phyloP scores from a whole-genome alignment of 2,329 filamentous ascomycete species.

The Lasiodiplodia gonubiensis region DNA sequence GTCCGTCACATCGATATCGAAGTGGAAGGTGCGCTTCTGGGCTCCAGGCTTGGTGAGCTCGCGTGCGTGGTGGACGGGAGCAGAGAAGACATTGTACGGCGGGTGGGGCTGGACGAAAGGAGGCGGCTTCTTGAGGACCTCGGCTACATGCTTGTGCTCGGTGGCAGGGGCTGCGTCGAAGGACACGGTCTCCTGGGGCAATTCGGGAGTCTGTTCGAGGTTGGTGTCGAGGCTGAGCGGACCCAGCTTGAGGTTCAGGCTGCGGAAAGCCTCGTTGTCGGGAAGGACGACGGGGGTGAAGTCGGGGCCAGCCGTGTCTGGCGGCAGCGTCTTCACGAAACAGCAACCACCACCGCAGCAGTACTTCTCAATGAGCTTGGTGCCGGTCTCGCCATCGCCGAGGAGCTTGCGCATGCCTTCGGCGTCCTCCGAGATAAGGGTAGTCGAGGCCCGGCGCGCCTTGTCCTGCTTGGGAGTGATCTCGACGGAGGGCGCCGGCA shows the following conservation, averaged over 20 bases:
- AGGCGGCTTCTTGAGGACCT: conserved; percentile 71
- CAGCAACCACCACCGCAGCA: conserved; percentile 71
- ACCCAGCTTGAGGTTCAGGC: conserved; percentile 76
- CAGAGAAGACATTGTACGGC: conserved; percentile 88
- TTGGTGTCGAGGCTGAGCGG: conserved; percentile 72
- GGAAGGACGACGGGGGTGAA: conserved; percentile 63
- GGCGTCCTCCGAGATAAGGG: conserved; percentile 65
- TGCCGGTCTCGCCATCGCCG: conserved; percentile 61
- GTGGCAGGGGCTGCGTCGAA: conserved; percentile 64
- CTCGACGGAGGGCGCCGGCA: conserved; percentile 44
- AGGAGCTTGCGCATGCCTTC: conserved; percentile 64
- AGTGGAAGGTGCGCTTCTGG: conserved; percentile 96
- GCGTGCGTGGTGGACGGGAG: conserved; percentile 82
- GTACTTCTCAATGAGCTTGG: conserved; percentile 65
- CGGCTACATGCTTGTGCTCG: conserved; percentile 49
- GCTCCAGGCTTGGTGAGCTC: conserved; percentile 87
- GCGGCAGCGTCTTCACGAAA: conserved; percentile 61
- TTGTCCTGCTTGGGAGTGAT: conserved; percentile 43
- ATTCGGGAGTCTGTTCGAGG: conserved; percentile 71
- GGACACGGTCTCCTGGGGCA: conserved; percentile 77
- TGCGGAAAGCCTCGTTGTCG: conserved; percentile 83
- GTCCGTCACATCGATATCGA: conserved; percentile 94
- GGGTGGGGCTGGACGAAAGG: conserved; percentile 92
- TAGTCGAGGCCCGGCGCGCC: conserved; percentile 69
- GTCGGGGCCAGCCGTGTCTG: conserved; percentile 51